phyloP scores from a whole-genome alignment of 192 early-diverging fungal species.

The Backusella morwellensis region DNA sequence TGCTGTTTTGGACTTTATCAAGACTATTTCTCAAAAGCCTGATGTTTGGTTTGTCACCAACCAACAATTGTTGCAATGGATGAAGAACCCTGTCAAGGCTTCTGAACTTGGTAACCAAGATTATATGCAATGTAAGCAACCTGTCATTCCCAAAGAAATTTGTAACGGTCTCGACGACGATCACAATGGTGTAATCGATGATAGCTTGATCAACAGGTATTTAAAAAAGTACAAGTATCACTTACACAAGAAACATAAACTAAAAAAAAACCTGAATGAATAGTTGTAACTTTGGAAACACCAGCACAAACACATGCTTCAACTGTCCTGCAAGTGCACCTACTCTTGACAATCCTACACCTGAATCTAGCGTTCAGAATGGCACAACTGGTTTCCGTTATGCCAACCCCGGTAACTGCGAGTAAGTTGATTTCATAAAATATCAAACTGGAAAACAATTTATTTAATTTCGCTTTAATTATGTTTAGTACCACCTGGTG shows the following conservation, averaged over 20 bases:
- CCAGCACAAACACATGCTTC: conserved; percentile 52
- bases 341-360: conserved; percentile 38
- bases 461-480: background rate
- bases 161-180: conserved; percentile 70
- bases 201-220: conserved; percentile 35
- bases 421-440: conserved; percentile 26
- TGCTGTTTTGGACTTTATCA: conserved; percentile 44
- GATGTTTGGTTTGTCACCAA: conserved; percentile 77
- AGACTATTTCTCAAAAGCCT: conserved; percentile 41
- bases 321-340: conserved; percentile 48
- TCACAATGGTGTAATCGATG: conserved; percentile 37
- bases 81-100: conserved; percentile 77
- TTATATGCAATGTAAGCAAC: conserved; percentile 62
- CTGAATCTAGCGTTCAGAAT: conserved; percentile 24
- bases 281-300: conserved; percentile 45
- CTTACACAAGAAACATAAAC: background rate
- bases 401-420: conserved; percentile 54
- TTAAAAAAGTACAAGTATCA: background rate
- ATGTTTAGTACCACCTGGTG: conserved; percentile 56
- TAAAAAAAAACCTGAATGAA: background rate
- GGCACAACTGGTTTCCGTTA: conserved; percentile 38
- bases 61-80: conserved; percentile 66
- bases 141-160: conserved; percentile 58
- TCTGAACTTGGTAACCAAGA: conserved; percentile 55
- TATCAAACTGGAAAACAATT: background rate